Conservation (phyloP, 2,329 filamentous ascomycete genomes). For the Thermothelomyces thermophilus region DNA sequence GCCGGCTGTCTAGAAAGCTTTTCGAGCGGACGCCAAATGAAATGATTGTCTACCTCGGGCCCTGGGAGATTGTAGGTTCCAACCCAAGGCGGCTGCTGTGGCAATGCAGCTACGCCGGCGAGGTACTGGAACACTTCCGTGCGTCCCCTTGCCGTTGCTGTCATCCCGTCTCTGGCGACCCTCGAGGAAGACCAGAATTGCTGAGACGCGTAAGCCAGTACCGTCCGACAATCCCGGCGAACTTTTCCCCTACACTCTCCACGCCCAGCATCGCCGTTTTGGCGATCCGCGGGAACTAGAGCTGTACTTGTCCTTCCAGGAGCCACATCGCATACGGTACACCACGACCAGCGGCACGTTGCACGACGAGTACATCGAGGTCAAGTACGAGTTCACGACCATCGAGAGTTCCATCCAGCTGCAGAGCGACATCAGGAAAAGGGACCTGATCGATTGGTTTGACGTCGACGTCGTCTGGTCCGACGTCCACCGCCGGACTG, state of each 20-base stretch:
- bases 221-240: conserved; percentile 40
- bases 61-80: conserved; percentile 44
- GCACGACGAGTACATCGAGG: conserved; percentile 42
- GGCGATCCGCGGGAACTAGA: conserved; percentile 45
- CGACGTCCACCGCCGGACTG: conserved; percentile 42
- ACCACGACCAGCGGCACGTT: conserved; percentile 42
- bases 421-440: conserved; percentile 42
- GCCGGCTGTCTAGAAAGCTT: conserved; percentile 35
- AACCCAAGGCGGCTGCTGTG: conserved; percentile 45
- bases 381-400: conserved; percentile 46
- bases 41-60: conserved; percentile 46
- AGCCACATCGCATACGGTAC: conserved; percentile 44
- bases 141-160: conserved; percentile 22
- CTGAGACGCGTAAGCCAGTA: conserved; percentile 30
- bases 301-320: conserved; percentile 41
- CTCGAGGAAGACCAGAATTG: not conserved
- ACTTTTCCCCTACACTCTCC: conserved; percentile 43
- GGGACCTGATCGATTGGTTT: conserved; percentile 45
- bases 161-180: not conserved
- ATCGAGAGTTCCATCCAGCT: conserved; percentile 42
- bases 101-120: conserved; percentile 47
- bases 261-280: conserved; percentile 45
- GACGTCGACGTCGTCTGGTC: conserved; percentile 49
- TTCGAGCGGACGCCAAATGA: conserved; percentile 45
- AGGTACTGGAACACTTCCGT: conserved; percentile 47